A percentile compares a stretch with the other conserved stretches of the same genome.
Evolutionary conservation across 768 basidiomycete species (phyloP).

Genomic region (Tephrocybe sp.): DNA sequence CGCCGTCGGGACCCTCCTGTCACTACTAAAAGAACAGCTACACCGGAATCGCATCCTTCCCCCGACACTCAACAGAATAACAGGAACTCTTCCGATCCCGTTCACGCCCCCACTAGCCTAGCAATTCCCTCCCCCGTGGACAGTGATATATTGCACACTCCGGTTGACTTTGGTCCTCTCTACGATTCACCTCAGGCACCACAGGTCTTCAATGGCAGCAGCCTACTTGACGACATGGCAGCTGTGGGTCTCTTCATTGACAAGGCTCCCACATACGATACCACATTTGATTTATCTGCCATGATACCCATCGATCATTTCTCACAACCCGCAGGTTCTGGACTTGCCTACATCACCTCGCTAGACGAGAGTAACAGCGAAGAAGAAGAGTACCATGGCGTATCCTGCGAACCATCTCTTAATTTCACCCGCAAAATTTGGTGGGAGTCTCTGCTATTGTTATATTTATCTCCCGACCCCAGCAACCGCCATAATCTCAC

Average conservation of each 20-base stretch:
- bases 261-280: conserved; percentile 8
- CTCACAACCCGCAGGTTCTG: neutral
- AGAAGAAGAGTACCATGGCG: conserved; percentile 24
- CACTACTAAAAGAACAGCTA: conserved; percentile 10
- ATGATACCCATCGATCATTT: conserved; percentile 14
- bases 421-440: conserved; percentile 70
- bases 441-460: conserved; percentile 69
- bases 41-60: conserved; percentile 4
- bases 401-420: conserved; percentile 58
- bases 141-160: conserved; percentile 13
- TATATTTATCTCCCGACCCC: conserved; percentile 45
- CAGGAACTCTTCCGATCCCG: conserved; percentile 8
- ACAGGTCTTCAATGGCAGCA: conserved; percentile 1
- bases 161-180: conserved; percentile 9
- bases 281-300: conserved; percentile 19
- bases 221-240: neutral
- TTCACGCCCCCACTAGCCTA: conserved; percentile 1
- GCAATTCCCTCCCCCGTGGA: conserved; percentile 11
- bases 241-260: neutral
- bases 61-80: neutral
- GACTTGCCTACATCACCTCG: conserved; percentile 16
- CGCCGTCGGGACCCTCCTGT: conserved; percentile 25
- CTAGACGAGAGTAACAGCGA: conserved; percentile 21
- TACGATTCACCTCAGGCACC: neutral
- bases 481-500: conserved; percentile 32